Conservation (phyloP, 306 rosid genomes). For the Phaseolus lunatus region DNA sequence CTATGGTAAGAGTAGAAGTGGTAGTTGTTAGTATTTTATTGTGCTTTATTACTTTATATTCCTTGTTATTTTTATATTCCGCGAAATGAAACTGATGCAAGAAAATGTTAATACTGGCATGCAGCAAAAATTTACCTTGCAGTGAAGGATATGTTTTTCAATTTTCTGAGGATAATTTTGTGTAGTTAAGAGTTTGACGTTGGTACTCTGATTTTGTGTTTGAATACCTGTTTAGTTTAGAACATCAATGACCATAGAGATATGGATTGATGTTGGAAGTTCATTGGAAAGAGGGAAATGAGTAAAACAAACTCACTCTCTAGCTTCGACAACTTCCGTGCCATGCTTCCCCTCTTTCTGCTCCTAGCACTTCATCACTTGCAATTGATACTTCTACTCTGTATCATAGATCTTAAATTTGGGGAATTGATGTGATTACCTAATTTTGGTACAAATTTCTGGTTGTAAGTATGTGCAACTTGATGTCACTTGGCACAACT, state of each 20-base stretch:
- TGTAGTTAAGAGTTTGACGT: conserved; percentile 3
- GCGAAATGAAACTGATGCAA: background rate
- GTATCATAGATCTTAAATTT: conserved; percentile 15
- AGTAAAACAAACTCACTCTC: background rate
- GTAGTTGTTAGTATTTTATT: conserved; percentile 5
- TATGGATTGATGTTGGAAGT: background rate
- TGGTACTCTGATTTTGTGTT: background rate
- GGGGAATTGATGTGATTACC: conserved; percentile 25
- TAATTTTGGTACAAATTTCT: conserved; percentile 22
- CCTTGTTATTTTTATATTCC: background rate
- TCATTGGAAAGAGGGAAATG: background rate
- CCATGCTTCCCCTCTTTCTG: background rate
- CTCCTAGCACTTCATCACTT: conserved; percentile 32
- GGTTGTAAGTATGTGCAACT: conserved; percentile 8
- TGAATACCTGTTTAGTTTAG: background rate
- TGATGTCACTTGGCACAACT: conserved; percentile 25
- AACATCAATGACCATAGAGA: background rate
- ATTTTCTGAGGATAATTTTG: conserved; percentile 14
- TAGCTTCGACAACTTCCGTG: background rate
- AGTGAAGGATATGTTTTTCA: background rate
- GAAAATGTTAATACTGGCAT: conserved; percentile 14
- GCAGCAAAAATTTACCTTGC: conserved; percentile 3
- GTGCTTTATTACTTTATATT: conserved; percentile 15
- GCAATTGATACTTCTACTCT: conserved; percentile 5
- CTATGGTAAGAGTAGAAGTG: conserved; percentile 63